Evolutionary conservation across 2,329 filamentous ascomycete genomes (phyloP).

Genomic region (Mariannaea sp.): DNA sequence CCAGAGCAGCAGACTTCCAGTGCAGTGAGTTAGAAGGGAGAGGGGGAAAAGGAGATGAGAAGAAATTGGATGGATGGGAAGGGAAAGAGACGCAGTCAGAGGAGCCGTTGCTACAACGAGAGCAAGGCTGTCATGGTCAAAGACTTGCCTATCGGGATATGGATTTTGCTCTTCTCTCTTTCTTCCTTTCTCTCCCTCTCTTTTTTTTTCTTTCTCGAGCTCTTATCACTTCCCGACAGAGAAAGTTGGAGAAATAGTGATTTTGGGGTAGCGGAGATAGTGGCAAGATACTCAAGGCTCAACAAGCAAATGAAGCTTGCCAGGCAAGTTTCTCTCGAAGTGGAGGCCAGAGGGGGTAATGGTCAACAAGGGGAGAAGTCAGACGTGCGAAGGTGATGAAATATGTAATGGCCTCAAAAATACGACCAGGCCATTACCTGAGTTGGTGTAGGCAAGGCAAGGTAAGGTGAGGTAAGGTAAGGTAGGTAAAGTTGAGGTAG

Average conservation of each 20-base stretch:
- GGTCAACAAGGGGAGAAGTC: background rate
- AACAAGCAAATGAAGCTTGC: background rate
- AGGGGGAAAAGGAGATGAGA: constrained; percentile 12
- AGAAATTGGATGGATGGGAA: background rate
- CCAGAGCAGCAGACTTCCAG: constrained; percentile 31
- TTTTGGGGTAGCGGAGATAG: background rate
- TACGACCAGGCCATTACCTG: too few relatives aligned
- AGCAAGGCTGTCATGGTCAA: constrained; percentile 18
- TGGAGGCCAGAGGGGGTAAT: too few relatives aligned
- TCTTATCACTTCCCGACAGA: too few relatives aligned
- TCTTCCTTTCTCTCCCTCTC: background rate
- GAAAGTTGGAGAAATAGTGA: background rate
- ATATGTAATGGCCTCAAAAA: too few relatives aligned
- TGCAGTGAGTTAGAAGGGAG: background rate
- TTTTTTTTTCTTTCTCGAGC: background rate
- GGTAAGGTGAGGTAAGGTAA: too few relatives aligned
- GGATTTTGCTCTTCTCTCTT: background rate
- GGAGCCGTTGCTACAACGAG: constrained; percentile 19
- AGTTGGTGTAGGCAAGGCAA: too few relatives aligned
- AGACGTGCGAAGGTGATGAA: too few relatives aligned
- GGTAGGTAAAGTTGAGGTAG: too few relatives aligned
- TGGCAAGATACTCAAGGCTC: background rate
- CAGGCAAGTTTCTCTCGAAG: too few relatives aligned
- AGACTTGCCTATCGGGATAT: constrained; percentile 9
- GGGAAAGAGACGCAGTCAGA: too few relatives aligned